phyloP scores from a whole-genome alignment of 2,329 filamentous ascomycete species.

The Monosporascus ibericus region DNA sequence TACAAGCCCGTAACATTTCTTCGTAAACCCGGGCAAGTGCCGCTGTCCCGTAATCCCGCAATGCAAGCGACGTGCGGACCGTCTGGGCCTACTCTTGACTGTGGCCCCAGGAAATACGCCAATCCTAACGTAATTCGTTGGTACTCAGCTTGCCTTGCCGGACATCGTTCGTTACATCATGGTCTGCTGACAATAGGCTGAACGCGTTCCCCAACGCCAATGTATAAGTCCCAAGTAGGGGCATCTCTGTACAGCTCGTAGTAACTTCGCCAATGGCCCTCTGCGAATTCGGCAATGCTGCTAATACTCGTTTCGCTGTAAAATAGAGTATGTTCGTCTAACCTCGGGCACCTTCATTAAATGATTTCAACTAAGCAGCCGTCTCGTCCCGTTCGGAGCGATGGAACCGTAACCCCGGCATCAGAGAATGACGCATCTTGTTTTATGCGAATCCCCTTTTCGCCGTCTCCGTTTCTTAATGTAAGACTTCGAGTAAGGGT shows the following conservation, averaged over 20 bases:
- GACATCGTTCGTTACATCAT: not conserved
- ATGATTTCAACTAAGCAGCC: not conserved
- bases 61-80: not conserved
- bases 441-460: constrained; percentile 24
- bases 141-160: not conserved
- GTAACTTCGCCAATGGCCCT: not conserved
- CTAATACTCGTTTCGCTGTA: not conserved
- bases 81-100: not conserved
- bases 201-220: not conserved
- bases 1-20: not conserved
- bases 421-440: constrained; percentile 40
- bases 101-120: not conserved
- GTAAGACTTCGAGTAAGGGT: constrained; percentile 25
- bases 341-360: not conserved
- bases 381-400: not conserved
- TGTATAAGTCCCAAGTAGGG: not conserved
- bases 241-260: not conserved
- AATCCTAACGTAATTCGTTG: not conserved
- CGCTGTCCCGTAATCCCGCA: not conserved
- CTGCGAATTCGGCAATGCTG: not conserved
- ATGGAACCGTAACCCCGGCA: not conserved
- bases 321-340: not conserved
- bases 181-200: not conserved
- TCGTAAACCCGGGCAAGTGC: not conserved
- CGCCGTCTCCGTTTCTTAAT: constrained; percentile 27